These are phyloP conservation scores for Fusarium mexicanum DNA, from an alignment of 2,329 filamentous ascomycete species.

Conservation along the genomic window DNA sequence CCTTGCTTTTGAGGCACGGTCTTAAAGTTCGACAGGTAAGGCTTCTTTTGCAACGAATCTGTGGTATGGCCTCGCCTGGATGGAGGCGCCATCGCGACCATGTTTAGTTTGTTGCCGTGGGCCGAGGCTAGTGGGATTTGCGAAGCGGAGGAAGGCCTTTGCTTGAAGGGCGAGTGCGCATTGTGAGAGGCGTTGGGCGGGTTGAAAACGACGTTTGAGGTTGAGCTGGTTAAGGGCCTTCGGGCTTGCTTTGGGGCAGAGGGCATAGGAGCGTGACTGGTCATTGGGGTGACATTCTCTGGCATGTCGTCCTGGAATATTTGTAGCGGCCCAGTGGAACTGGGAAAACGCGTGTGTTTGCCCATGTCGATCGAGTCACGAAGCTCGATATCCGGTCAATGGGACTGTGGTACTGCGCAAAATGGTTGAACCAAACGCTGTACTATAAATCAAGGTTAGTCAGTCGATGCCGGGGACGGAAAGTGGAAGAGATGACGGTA, in stretches of 20 bases:
- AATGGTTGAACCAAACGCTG: conserved; percentile 19
- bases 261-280: conserved; percentile 67
- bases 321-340: conserved; percentile 58
- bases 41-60: conserved; percentile 76
- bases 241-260: conserved; percentile 58
- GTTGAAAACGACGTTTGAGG: conserved; percentile 73
- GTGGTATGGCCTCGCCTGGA: conserved; percentile 63
- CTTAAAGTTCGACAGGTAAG: conserved; percentile 68
- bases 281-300: conserved; percentile 58
- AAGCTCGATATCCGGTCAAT: conserved; percentile 28
- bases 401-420: conserved; percentile 3
- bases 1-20: conserved; percentile 63
- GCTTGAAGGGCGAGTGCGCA: conserved; percentile 76
- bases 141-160: conserved; percentile 67
- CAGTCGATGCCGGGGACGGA: conserved; percentile 32
- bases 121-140: conserved; percentile 66
- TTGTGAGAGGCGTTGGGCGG: conserved; percentile 64
- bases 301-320: conserved; percentile 64
- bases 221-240: conserved; percentile 60
- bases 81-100: conserved; percentile 74
- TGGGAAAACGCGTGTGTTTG: conserved; percentile 59
- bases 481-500: conserved; percentile 31
- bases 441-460: conserved; percentile 32
- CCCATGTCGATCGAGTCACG: conserved; percentile 60
- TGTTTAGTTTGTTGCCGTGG: conserved; percentile 70